Base-by-base conservation (phyloP, 1,139 yeast species). In the Yamadazyma spencermartinsiae region DNA sequence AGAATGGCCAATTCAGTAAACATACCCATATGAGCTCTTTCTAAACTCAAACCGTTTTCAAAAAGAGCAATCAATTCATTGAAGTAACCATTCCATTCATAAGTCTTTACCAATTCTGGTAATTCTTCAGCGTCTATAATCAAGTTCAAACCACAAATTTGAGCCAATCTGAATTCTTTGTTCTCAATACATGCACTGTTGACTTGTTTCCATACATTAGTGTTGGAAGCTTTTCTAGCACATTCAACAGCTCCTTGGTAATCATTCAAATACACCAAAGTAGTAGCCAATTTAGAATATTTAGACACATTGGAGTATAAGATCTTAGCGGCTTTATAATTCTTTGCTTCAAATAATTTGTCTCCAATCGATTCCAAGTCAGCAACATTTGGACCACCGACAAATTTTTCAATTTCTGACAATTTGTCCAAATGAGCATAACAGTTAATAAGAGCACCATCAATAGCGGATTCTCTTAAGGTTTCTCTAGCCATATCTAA, bases 11-110 rank as follows among this genome's bases (percentile, higher is more conserved):
- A 77, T 64, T 90, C 97, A 9, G 99, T 92, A 62, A 94, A 92
- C 98, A 92, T 92, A 55, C 98, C 98, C 98, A 92, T 92, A 61
- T 94, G 98, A 28, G 99, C 98, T 63, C 98, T 86, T 72, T 92
- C 99, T 54, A 92, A 78, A 36, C 96, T 95, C 44, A 92, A 77
- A 51, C 98, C 98, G 54, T 89, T 94, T 68, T 92, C 98, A 56
- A 92, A 88, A 55, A 92, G 78, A 13, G 96, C 79, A 50, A 92
- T 86, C 48, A 94, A 76, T 69, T 94, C 96, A 49, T 82, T 86
- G 67, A 90, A 89, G 68, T 88, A 88, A 34, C 98, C 99, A 54
- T 85, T 80, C 63, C 77, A 74, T 68, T 92, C 98, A 60, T 92
- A 92, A 52, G 86, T 86, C 45, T 70, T 75, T 38, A 92, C 98